Percentiles rank a stretch among this genome's conserved stretches.
phyloP scores from a whole-genome alignment of 1,284 basidiomycete genomes.

The Malassezia brasiliensis region DNA sequence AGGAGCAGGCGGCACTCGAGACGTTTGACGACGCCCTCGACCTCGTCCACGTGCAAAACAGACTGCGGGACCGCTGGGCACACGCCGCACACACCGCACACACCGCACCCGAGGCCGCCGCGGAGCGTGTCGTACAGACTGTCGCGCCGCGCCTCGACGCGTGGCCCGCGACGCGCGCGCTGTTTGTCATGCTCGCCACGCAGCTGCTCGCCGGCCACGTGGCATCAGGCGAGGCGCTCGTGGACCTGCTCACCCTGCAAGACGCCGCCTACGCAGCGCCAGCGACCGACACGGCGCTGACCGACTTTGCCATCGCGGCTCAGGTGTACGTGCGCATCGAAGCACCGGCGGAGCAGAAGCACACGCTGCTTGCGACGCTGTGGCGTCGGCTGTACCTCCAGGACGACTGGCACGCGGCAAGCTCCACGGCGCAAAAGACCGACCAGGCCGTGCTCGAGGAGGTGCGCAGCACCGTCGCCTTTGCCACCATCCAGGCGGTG shows the following conservation, averaged over 20 bases:
- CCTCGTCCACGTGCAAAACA: slow-evolving; percentile 54
- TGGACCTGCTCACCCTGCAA: slow-evolving; percentile 54
- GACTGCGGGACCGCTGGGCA: slow-evolving; percentile 36
- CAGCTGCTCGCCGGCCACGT: slow-evolving; percentile 36
- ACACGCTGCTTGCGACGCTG: slow-evolving; percentile 5
- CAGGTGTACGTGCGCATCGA: slow-evolving; percentile 50
- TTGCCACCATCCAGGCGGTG: slow-evolving; percentile 7
- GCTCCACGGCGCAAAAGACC: slow-evolving; percentile 22
- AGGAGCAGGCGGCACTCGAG: slow-evolving; percentile 45
- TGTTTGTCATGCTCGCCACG: slow-evolving; percentile 33
- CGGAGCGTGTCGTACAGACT: slow-evolving; percentile 15
- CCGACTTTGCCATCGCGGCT: slow-evolving; percentile 51
- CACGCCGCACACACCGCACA: slow-evolving; percentile 12
- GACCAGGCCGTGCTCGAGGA: slow-evolving; percentile 25
- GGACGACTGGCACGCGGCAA: slow-evolving; percentile 23
- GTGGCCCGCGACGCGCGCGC: slow-evolving; percentile 24
- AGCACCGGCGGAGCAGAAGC: not conserved
- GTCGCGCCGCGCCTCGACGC: slow-evolving; percentile 17
- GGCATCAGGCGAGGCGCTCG: slow-evolving; percentile 51
- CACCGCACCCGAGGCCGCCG: slow-evolving; percentile 15
- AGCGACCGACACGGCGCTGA: slow-evolving; percentile 34
- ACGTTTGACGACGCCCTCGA: slow-evolving; percentile 53
- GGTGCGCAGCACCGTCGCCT: slow-evolving; percentile 15
- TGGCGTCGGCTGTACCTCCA: slow-evolving; percentile 49
- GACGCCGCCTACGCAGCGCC: slow-evolving; percentile 41